A percentile compares a stretch with the other conserved stretches of the same genome.
phyloP scores from a whole-genome alignment of 805 yeast species.

The Metschnikowia cerradonensis region DNA sequence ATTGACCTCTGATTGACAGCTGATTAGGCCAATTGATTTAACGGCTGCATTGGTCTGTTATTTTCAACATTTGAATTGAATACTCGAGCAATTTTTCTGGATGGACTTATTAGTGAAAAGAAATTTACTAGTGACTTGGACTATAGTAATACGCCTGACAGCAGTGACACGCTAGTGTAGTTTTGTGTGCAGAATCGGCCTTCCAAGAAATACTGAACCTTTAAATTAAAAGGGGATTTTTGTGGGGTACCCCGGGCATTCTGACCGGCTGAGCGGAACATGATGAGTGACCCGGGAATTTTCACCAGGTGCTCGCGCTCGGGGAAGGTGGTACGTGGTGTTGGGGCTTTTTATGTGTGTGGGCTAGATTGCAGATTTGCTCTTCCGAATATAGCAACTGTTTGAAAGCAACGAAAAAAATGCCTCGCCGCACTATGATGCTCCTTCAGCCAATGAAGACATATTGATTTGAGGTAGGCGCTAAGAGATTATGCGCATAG shows the following conservation, averaged over 20 bases:
- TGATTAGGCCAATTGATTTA: no score
- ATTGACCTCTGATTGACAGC: no score
- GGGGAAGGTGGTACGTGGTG: background rate
- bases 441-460: slow-evolving; percentile 12
- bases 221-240: background rate
- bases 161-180: no score
- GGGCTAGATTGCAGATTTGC: background rate
- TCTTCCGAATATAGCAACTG: background rate
- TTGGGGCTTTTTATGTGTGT: background rate
- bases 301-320: background rate
- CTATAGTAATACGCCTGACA: no score
- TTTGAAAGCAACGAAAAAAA: background rate
- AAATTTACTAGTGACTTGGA: no score
- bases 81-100: no score
- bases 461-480: slow-evolving; percentile 5
- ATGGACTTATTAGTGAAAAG: no score
- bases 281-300: background rate
- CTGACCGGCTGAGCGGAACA: slow-evolving; percentile 1
- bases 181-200: no score
- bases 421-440: slow-evolving; percentile 12
- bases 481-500: slow-evolving; percentile 11
- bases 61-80: no score
- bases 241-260: slow-evolving; percentile 1
- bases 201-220: background rate
- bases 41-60: no score